These are phyloP conservation scores for Coemansia sp. DNA, from an alignment of 192 early-diverging fungal genomes.

Conservation along the genomic window DNA sequence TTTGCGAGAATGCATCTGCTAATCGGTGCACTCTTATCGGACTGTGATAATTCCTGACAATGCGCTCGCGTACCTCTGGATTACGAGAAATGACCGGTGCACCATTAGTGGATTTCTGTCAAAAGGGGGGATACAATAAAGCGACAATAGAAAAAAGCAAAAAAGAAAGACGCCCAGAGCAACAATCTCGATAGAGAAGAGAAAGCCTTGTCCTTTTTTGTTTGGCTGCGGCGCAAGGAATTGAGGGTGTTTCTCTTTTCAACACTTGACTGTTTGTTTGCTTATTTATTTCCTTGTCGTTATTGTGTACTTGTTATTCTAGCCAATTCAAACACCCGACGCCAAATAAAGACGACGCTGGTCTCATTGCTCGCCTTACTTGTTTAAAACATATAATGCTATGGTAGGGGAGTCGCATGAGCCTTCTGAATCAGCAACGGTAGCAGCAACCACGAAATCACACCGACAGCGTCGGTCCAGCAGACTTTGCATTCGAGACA, in stretches of 20 bases:
- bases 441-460: constrained; percentile 1
- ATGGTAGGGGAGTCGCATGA: constrained; percentile 28
- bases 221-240: constrained; percentile 1
- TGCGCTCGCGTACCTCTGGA: constrained; percentile 35
- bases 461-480: constrained; percentile 21
- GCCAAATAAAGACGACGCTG: background rate
- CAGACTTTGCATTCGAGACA: constrained; percentile 21
- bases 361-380: background rate
- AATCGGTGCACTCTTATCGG: background rate
- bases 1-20: background rate
- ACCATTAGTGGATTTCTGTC: constrained; percentile 17
- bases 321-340: background rate
- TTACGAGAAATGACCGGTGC: constrained; percentile 16
- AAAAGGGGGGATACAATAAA: background rate
- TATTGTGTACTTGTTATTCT: background rate
- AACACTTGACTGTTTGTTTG: background rate
- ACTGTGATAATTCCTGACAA: background rate
- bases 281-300: too few species aligned
- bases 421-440: constrained; percentile 10
- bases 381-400: constrained; percentile 28
- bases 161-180: background rate
- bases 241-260: background rate
- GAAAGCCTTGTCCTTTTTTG: background rate
- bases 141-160: background rate
- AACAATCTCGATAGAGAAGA: background rate